phyloP scores from a whole-genome alignment of 192 early-diverging fungal genomes.

The Mortierella alpina region DNA sequence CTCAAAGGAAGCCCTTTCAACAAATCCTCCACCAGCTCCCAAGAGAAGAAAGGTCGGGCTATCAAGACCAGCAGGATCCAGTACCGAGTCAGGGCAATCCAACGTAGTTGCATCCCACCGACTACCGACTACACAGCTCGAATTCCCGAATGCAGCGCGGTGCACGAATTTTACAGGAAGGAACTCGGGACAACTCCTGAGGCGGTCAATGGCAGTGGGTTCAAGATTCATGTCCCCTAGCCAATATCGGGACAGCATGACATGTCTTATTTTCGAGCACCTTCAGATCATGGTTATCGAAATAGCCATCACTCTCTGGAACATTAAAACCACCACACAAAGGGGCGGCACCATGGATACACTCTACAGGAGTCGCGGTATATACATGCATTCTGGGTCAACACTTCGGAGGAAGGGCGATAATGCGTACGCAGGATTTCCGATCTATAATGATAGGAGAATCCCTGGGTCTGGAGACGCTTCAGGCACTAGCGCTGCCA shows the following conservation, averaged over 20 bases:
- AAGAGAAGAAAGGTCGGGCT: slow-evolving; percentile 42
- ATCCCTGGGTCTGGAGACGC: neutral
- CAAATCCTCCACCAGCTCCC: neutral
- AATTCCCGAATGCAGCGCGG: slow-evolving; percentile 51
- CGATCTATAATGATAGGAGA: slow-evolving; percentile 8
- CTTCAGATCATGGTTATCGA: slow-evolving; percentile 53
- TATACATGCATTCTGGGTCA: slow-evolving; percentile 30
- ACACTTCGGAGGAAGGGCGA: slow-evolving; percentile 17
- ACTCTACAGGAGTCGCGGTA: slow-evolving; percentile 20
- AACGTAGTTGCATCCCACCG: slow-evolving; percentile 12
- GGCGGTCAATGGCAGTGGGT: slow-evolving; percentile 46
- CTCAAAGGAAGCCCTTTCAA: neutral
- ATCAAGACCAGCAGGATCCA: slow-evolving; percentile 15
- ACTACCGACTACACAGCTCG: slow-evolving; percentile 36
- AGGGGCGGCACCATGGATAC: slow-evolving; percentile 18
- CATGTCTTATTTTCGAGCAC: slow-evolving; percentile 57
- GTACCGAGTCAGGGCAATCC: neutral
- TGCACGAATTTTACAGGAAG: slow-evolving; percentile 46
- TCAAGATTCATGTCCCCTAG: slow-evolving; percentile 41
- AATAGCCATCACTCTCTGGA: slow-evolving; percentile 48
- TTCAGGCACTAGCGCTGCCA: neutral
- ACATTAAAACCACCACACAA: slow-evolving; percentile 33
- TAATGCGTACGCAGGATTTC: slow-evolving; percentile 27
- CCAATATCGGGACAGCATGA: slow-evolving; percentile 55
- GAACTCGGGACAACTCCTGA: slow-evolving; percentile 45